Percentiles rank a stretch among this genome's conserved stretches.
Conservation (phyloP, 768 basidiomycete species). For the Tulasnella sp. region DNA sequence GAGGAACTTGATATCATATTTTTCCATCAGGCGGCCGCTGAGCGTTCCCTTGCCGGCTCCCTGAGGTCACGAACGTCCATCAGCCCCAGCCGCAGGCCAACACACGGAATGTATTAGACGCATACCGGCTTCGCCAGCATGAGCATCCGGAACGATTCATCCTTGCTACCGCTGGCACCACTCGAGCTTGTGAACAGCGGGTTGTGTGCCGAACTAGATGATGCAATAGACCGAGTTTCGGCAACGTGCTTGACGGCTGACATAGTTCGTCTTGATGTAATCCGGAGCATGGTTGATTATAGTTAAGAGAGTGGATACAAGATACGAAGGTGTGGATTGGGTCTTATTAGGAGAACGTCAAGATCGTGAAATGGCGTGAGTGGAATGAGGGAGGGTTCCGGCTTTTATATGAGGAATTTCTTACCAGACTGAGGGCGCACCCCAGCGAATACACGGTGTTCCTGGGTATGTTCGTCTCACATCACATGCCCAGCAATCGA, state of each 20-base stretch:
- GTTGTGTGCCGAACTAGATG: too few species aligned
- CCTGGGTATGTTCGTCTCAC: too few species aligned
- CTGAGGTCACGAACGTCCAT: slow-evolving; percentile 14
- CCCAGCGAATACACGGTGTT: too few species aligned
- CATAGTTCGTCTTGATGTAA: background rate
- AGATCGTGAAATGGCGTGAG: too few species aligned
- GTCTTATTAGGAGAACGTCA: too few species aligned
- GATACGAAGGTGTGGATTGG: too few species aligned
- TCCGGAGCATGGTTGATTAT: background rate
- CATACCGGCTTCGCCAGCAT: slow-evolving; percentile 14
- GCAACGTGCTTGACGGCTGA: background rate
- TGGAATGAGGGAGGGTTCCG: too few species aligned
- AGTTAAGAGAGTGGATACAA: background rate
- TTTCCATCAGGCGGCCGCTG: slow-evolving; percentile 57
- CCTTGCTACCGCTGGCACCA: background rate
- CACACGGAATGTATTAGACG: background rate
- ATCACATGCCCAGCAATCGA: too few species aligned
- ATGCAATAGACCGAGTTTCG: background rate
- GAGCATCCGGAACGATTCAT: slow-evolving; percentile 8
- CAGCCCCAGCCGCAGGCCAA: background rate
- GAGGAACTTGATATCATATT: slow-evolving; percentile 66
- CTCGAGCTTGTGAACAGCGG: background rate
- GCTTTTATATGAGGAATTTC: too few species aligned
- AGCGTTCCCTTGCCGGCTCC: slow-evolving; percentile 58
- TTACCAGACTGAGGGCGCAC: too few species aligned